These are phyloP conservation scores for Pelargonium cotyledonis DNA, from an alignment of 441 rosid species.

Conservation along the genomic window DNA sequence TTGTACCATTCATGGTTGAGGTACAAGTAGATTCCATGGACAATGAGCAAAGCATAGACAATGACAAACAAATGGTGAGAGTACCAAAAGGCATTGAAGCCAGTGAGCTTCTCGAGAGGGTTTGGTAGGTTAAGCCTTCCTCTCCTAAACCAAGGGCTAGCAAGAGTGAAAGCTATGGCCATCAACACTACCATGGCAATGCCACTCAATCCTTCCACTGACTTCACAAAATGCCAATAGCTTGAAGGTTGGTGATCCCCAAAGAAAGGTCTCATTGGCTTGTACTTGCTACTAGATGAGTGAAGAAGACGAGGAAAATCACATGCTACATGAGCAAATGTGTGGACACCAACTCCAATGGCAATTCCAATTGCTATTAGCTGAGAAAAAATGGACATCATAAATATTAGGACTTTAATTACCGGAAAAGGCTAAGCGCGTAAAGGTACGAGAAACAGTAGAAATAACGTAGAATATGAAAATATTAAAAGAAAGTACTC, in stretches of 20 bases:
- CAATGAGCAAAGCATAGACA: conserved; percentile 45
- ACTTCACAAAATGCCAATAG: conserved; percentile 40
- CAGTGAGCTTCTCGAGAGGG: conserved; percentile 41
- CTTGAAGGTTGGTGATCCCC: conserved; percentile 31
- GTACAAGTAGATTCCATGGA: conserved; percentile 45
- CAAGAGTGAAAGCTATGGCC: conserved; percentile 52
- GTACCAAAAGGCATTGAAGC: conserved; percentile 7
- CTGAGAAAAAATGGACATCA: conserved; percentile 18
- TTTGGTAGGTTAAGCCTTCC: conserved; percentile 43
- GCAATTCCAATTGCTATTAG: conserved; percentile 16
- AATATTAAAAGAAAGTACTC: too few species aligned
- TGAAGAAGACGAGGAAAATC: too few species aligned
- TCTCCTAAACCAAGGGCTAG: conserved; percentile 51
- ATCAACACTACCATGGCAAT: conserved; percentile 44
- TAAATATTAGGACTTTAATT: too few species aligned
- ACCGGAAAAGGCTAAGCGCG: too few species aligned
- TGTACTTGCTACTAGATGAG: conserved; percentile 35
- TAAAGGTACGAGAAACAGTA: too few species aligned
- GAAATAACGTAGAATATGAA: too few species aligned
- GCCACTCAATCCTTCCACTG: conserved; percentile 50
- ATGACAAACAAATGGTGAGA: conserved; percentile 25
- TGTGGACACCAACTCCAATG: too few species aligned
- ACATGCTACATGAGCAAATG: too few species aligned
- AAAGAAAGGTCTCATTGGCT: conserved; percentile 39
- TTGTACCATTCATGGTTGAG: conserved; percentile 44